Evolutionary conservation across 106 monocot species (phyloP), one percentile per base, ranked within the genome.

Genomic region (Dioscorea zingiberensis): DNA sequence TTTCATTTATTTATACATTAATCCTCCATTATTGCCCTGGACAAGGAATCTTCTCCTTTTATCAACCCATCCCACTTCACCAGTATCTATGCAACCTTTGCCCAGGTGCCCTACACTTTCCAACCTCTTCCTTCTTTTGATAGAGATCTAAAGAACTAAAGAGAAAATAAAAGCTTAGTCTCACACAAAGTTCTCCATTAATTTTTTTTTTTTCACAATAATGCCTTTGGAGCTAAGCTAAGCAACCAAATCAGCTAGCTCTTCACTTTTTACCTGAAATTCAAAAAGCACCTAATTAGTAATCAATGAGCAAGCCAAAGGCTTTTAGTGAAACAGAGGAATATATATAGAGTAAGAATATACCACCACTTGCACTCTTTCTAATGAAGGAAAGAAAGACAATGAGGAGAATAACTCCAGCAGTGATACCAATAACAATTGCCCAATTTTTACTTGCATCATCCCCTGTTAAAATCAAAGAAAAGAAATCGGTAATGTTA

Each of bases 311-410:
- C n/a, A n/a, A n/a, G n/a, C n/a, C n/a, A n/a, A n/a, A n/a, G n/a
- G n/a, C n/a, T n/a, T n/a, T n/a, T n/a, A n/a, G n/a, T n/a, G n/a
- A n/a, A n/a, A n/a, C n/a, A n/a, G n/a, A n/a, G n/a, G n/a, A n/a
- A n/a, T n/a, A n/a, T n/a, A n/a, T n/a, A n/a, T n/a, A n/a, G n/a
- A n/a, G n/a, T 38, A 6, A 1, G 4, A 8, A 38, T 38, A 8
- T 38, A 38, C 38, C 38, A 56, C 56, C 56, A 21, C 22, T 23
- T 21, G 21, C 56, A 22, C 21, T 7, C 21, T 44, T 63, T 32
- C 22, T 44, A 7, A 63, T 38, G 63, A 63, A 46, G 21, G 63
- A 63, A 18, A 63, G 63, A 44, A 63, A 63, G 8, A 63, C 19
- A 16, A 63, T 63, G 13, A 63, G 16, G 17, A 63, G 38, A 22